Percentiles rank a stretch among this genome's conserved stretches.
These are phyloP conservation scores for Geranium brycei DNA, from an alignment of 345 rosid species.

Conservation along the genomic window DNA sequence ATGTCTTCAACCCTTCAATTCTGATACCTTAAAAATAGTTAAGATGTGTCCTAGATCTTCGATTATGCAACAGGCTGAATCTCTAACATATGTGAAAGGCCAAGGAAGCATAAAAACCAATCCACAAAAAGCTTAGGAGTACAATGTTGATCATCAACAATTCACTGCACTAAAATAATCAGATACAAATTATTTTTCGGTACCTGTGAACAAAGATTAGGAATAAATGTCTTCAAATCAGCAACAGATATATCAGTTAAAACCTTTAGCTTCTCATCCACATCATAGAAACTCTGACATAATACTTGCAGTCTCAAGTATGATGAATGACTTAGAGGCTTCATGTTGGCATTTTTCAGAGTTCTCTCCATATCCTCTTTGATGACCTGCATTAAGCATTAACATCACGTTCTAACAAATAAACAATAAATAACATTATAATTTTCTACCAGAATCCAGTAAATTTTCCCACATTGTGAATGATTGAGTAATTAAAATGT, in stretches of 20 bases:
- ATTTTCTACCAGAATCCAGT: neutral
- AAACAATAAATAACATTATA: neutral
- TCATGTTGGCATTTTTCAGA: conserved; percentile 73
- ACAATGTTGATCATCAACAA: conserved; percentile 3
- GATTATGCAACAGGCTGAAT: neutral
- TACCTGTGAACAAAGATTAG: conserved; percentile 84
- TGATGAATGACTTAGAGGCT: conserved; percentile 77
- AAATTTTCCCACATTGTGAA: neutral
- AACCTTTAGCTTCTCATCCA: conserved; percentile 63
- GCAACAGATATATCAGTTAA: conserved; percentile 51
- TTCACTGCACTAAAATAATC: neutral
- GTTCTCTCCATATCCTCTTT: conserved; percentile 76
- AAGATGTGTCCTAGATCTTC: too few relatives aligned
- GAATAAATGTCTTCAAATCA: conserved; percentile 66
- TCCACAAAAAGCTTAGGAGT: neutral
- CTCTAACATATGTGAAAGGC: neutral
- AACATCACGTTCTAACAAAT: neutral
- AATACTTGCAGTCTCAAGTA: conserved; percentile 80
- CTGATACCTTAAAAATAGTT: too few relatives aligned
- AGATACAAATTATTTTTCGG: conserved; percentile 5
- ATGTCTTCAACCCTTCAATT: neutral
- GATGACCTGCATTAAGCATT: conserved; percentile 41
- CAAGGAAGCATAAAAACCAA: neutral
- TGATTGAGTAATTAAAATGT: neutral
- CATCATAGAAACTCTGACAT: conserved; percentile 68